Base-by-base conservation (phyloP, 805 yeast genomes). In the Starmerella khaoyaiensis region DNA sequence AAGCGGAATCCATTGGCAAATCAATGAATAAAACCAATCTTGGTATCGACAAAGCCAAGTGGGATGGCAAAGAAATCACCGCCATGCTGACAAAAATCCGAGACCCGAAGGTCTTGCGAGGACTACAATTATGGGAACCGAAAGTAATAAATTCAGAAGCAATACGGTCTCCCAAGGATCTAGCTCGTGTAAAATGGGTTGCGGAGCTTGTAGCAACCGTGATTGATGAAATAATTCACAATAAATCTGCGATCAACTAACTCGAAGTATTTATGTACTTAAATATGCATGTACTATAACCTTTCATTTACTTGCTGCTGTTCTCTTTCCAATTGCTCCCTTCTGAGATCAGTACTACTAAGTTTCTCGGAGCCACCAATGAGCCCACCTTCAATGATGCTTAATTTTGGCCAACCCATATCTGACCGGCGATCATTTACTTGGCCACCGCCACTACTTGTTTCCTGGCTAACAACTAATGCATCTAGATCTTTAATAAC, bases 271-370 rank as follows among this genome's bases (percentile, higher is more conserved):
- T 27, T 10, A 27, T 27, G 16, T 12, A 19, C 11, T 8, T n/a
- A 5, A 4, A 16, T 27, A 12, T 9, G 16, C 11, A 8, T n/a
- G 8, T 27, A 27, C 8, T 16, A 19, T n/a, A 16, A 27, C 8
- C 12, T 8, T 27, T 27, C 16, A 8, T n/a, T 12, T 7, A 16
- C 30, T 8, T 19, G 12, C 30, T 12, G 10, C 10, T 27, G 14
- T n/a, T n/a, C n/a, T 17, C 18, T 4, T 28, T 50, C 52, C 14
- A 53, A 22, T 24, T 62, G 67, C 17, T 37, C 46, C 45, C 63
- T 63, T 48, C 96, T 69, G 33, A 81, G 56, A 39, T 77, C 76
- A 0, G 97, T 87, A 39, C 94, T 82, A 50, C 95, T 84, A 40
- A 87, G 54, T 54, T 87, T 87, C 21, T 76, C 80, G 24, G 59